Conservation (phyloP, 176 grass and related monocot species). For the Elaeis guineensis region DNA sequence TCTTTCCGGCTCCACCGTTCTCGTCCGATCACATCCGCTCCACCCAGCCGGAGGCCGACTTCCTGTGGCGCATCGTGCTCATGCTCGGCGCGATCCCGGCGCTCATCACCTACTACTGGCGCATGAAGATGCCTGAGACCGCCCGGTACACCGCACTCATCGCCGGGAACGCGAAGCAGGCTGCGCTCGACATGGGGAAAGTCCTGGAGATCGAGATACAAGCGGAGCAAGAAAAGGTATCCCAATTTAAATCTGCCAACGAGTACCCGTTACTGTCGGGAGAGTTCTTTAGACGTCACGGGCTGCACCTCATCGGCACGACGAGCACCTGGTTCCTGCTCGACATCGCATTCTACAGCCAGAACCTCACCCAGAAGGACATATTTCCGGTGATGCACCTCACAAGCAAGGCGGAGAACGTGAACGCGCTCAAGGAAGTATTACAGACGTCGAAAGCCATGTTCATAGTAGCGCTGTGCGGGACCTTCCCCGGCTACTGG, state of each 20-base stretch:
- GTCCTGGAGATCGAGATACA: slow-evolving; percentile 25
- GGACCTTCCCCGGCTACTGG: slow-evolving; percentile 38
- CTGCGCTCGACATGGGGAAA: slow-evolving; percentile 22
- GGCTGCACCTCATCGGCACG: slow-evolving; percentile 24
- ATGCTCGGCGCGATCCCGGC: slow-evolving; percentile 35
- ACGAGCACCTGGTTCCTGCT: slow-evolving; percentile 3
- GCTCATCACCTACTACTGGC: slow-evolving; percentile 13
- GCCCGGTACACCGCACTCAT: slow-evolving; percentile 2
- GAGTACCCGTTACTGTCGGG: slow-evolving; percentile 9
- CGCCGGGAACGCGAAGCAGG: slow-evolving; percentile 25
- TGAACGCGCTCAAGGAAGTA: slow-evolving; percentile 27
- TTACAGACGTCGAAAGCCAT: slow-evolving; percentile 20
- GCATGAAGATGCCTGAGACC: slow-evolving; percentile 11
- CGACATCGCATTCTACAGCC: slow-evolving; percentile 8
- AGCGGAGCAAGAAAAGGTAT: slow-evolving; percentile 14
- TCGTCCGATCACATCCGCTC: background rate
- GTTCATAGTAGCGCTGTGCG: slow-evolving; percentile 28
- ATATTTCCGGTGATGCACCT: slow-evolving; percentile 19
- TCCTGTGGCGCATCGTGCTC: slow-evolving; percentile 34
- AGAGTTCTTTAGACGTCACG: slow-evolving; percentile 21
- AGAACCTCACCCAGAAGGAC: slow-evolving; percentile 19
- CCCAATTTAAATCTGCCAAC: slow-evolving; percentile 26
- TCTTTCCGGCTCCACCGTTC: slow-evolving; percentile 14
- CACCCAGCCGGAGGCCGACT: slow-evolving; percentile 16
- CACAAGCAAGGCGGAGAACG: background rate